phyloP scores from a whole-genome alignment of 2,329 filamentous ascomycete species.

The Graphiopsis chlorocephala region DNA sequence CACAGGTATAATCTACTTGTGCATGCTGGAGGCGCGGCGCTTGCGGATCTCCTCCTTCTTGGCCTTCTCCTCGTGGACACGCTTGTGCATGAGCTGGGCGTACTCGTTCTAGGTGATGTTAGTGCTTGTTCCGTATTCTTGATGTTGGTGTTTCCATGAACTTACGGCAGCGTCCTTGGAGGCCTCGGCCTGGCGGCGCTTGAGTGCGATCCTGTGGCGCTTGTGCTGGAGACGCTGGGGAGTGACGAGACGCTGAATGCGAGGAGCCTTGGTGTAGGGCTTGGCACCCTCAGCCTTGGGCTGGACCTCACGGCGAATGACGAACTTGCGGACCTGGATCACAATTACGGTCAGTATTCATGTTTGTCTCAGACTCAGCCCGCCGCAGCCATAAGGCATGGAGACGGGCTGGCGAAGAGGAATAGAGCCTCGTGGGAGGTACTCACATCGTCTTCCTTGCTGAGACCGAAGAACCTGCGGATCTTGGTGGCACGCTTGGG shows the following conservation, averaged over 20 bases:
- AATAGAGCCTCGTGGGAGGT: constrained; percentile 45
- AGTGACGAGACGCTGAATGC: constrained; percentile 99
- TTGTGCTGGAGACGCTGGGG: constrained; percentile 99
- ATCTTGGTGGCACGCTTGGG: constrained; percentile 99
- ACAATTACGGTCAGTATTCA: constrained; percentile 28
- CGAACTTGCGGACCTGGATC: constrained; percentile 93
- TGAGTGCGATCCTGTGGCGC: constrained; percentile 95
- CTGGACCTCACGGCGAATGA: constrained; percentile 97
- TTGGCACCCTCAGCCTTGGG: constrained; percentile 97
- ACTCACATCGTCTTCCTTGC: constrained; percentile 99
- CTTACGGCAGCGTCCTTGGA: constrained; percentile 98
- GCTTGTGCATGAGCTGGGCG: constrained; percentile 92
- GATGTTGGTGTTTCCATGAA: constrained; percentile 28
- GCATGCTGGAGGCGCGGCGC: constrained; percentile 93
- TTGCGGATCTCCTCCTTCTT: constrained; percentile 92
- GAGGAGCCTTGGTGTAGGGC: constrained; percentile 99
- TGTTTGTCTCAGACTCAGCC: constrained; percentile 34
- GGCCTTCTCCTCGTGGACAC: constrained; percentile 92
- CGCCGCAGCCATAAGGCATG: constrained; percentile 22
- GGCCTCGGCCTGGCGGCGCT: constrained; percentile 95
- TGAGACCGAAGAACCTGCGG: constrained; percentile 98
- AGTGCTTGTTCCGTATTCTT: constrained; percentile 29
- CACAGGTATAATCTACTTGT: constrained; percentile 57
- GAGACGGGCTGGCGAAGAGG: constrained; percentile 58
- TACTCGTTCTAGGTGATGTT: constrained; percentile 78